Conservation (phyloP, 768 basidiomycete genomes). For the Auriscalpium microsporum region DNA sequence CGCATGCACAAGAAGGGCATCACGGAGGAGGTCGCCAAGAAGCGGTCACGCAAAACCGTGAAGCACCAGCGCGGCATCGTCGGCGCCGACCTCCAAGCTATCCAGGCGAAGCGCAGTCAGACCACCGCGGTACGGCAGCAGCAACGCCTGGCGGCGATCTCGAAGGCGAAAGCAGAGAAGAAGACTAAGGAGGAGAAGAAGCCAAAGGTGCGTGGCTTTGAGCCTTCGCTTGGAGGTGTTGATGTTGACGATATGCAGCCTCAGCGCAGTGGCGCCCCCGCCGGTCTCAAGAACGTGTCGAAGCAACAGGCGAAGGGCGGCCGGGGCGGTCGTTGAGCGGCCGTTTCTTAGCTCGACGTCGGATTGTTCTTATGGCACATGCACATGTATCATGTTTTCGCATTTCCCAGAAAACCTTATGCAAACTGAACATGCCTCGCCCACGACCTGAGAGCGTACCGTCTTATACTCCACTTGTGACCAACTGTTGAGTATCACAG, state of each 20-base stretch:
- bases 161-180: constrained; percentile 95
- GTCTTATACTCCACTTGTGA: no score
- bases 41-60: constrained; percentile 91
- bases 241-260: constrained; percentile 31
- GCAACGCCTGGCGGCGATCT: constrained; percentile 76
- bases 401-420: not conserved
- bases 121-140: constrained; percentile 76
- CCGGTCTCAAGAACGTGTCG: constrained; percentile 68
- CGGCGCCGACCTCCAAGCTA: constrained; percentile 88
- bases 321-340: constrained; percentile 59
- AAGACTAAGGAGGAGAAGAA: constrained; percentile 94
- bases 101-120: constrained; percentile 90
- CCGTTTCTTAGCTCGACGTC: constrained; percentile 2
- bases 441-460: not conserved
- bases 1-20: constrained; percentile 99
- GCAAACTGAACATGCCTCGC: not conserved
- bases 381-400: constrained; percentile 2
- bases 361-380: constrained; percentile 3
- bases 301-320: constrained; percentile 97
- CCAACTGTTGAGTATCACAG: no score
- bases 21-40: constrained; percentile 98
- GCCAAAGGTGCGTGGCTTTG: constrained; percentile 49
- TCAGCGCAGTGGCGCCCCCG: constrained; percentile 38
- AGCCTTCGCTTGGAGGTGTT: not conserved
- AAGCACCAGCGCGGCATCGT: constrained; percentile 98